Base-by-base conservation (phyloP, 2,329 filamentous ascomycete species). In the Aotearoamyces nothofagi region DNA sequence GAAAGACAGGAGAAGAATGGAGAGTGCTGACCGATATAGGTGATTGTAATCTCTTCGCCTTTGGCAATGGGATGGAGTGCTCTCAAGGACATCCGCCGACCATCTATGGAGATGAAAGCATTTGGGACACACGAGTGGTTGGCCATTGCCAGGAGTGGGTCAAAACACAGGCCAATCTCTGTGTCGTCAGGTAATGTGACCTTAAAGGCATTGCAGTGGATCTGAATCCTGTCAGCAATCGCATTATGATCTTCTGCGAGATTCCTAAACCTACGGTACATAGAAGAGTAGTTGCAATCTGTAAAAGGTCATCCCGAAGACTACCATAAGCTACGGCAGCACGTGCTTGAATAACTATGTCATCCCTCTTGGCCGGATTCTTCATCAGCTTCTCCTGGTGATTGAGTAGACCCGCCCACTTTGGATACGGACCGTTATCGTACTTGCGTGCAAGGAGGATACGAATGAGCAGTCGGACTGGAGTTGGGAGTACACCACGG, bases 121-220 rank as follows among this genome's bases (percentile, higher is more conserved):
- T 33, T 33, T 4, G 31, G 31, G 7, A 8, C 17, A 22, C 31
- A 33, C 3, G 27, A 30, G 14, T 33, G 31, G 13, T 33, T 33
- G 12, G 20, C 22, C n/a, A 30, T 17, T 11, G 17, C 27, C n/a
- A 33, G 31, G 10, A 17, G 11, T 7, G 31, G 31, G 29, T 33
- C 31, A 10, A 33, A 33, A 5, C 31, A 29, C 6, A 33, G 24
- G n/a, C 27, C 31, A n/a, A 30, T 27, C 9, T 17, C 15, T 5
- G 20, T 16, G 11, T 20, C 22, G 11, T 10, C 15, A 11, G 26
- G 17, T 6, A 10, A 13, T 2, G 30, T 29, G 17, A 32, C 24
- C 11, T 26, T 17, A 17, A 30, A 33, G 10, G 31, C 24, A 22
- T 33, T 33, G 15, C 17, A 20, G 13, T 30, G 22, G 17, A 33